Conservation (phyloP, 2,329 filamentous ascomycete genomes). For the Neofusicoccum ribis region DNA sequence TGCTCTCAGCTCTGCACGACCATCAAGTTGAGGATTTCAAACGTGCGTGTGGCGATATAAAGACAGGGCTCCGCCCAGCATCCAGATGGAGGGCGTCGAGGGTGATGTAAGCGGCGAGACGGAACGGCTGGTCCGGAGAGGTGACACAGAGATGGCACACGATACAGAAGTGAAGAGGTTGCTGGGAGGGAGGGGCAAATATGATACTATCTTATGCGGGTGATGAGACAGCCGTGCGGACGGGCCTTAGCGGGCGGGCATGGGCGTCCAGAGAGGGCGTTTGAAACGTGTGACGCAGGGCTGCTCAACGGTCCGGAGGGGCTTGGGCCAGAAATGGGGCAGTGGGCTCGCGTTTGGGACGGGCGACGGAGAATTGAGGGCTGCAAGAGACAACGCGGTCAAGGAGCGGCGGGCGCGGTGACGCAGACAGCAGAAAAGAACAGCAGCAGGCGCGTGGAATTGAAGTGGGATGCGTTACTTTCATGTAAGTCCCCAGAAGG, state of each 20-base stretch:
- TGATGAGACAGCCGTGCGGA: conserved; percentile 29
- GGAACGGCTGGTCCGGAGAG: neutral
- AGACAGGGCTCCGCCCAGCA: neutral
- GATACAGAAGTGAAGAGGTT: conserved; percentile 10
- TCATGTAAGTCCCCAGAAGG: conserved; percentile 2
- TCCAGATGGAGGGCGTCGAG: neutral
- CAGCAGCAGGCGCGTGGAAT: neutral
- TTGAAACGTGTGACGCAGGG: conserved; percentile 14
- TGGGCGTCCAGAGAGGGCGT: neutral
- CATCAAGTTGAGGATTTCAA: neutral
- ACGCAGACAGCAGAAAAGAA: neutral
- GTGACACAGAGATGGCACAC: conserved; percentile 13
- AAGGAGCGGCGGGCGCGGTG: neutral
- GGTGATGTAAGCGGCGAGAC: neutral
- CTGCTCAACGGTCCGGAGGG: neutral
- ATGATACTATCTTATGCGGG: conserved; percentile 26
- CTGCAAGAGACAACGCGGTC: neutral
- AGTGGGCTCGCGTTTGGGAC: neutral
- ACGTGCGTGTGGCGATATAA: neutral
- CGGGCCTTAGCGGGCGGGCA: neutral
- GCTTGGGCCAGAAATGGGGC: conserved; percentile 1
- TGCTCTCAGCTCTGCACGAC: conserved; percentile 5
- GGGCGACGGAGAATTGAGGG: no score
- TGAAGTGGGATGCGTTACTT: neutral
- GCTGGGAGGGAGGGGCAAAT: conserved; percentile 22